phyloP scores from a whole-genome alignment of 176 grass and related monocot genomes.

The Rhipidocladum racemiflorum region DNA sequence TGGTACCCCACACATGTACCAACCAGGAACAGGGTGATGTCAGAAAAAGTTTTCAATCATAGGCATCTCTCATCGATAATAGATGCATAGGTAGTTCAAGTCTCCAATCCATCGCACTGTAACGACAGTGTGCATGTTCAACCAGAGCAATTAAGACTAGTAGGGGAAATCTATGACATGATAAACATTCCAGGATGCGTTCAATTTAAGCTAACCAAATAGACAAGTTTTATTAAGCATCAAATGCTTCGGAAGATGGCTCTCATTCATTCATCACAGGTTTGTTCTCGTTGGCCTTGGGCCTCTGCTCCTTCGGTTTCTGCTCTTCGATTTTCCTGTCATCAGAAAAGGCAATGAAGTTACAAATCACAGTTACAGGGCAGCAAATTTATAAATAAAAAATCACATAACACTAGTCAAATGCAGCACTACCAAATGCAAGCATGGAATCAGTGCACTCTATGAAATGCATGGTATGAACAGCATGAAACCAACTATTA shows the following conservation, averaged over 20 bases:
- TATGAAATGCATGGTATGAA: neutral
- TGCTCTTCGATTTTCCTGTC: constrained; percentile 64
- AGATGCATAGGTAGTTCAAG: constrained; percentile 15
- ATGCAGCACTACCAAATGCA: neutral
- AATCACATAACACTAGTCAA: neutral
- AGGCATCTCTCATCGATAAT: constrained; percentile 15
- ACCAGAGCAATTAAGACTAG: neutral
- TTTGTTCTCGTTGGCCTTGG: constrained; percentile 73
- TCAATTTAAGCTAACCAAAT: constrained; percentile 7
- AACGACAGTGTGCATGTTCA: neutral
- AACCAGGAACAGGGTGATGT: constrained; percentile 7
- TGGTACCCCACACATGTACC: constrained; percentile 31
- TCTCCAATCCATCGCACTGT: constrained; percentile 13
- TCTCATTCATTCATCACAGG: constrained; percentile 82
- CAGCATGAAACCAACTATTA: neutral
- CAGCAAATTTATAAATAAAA: neutral
- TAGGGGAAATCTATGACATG: neutral
- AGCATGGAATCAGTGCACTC: neutral
- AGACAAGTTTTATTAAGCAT: neutral
- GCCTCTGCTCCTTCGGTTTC: constrained; percentile 69
- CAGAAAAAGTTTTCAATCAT: constrained; percentile 37
- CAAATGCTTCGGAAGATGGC: neutral
- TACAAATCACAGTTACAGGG: neutral
- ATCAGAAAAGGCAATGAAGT: neutral
- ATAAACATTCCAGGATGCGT: neutral